phyloP scores from a whole-genome alignment of 148 eudicot species.

The Rhododendron griersonianum region DNA sequence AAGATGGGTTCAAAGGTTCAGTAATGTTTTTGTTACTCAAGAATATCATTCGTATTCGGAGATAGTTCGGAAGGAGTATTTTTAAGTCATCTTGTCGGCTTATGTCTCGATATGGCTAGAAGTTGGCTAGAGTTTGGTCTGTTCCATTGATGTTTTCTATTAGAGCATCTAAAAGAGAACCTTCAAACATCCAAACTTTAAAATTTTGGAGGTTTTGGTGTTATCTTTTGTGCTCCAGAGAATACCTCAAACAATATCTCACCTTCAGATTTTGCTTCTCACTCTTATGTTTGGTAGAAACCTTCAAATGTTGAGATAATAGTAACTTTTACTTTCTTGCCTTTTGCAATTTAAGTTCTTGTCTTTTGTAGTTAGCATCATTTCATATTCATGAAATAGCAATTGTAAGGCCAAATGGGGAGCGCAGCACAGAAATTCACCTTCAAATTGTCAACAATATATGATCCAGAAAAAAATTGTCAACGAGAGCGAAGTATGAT shows the following conservation, averaged over 20 bases:
- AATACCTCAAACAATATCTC: background rate
- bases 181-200: background rate
- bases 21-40: background rate
- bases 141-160: constrained; percentile 2
- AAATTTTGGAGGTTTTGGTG: background rate
- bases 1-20: constrained; percentile 20
- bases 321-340: background rate
- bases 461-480: background rate
- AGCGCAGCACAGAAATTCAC: background rate
- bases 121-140: background rate
- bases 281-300: background rate
- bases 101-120: background rate
- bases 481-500: background rate
- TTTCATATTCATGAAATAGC: background rate
- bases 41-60: background rate
- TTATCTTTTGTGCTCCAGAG: background rate
- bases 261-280: background rate
- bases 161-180: background rate
- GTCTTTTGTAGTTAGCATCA: background rate
- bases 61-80: background rate
- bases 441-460: background rate
- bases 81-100: background rate
- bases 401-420: background rate
- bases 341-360: background rate
- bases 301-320: background rate